phyloP scores from a whole-genome alignment of 2,329 filamentous ascomycete species.

The Ophiostoma sp. region DNA sequence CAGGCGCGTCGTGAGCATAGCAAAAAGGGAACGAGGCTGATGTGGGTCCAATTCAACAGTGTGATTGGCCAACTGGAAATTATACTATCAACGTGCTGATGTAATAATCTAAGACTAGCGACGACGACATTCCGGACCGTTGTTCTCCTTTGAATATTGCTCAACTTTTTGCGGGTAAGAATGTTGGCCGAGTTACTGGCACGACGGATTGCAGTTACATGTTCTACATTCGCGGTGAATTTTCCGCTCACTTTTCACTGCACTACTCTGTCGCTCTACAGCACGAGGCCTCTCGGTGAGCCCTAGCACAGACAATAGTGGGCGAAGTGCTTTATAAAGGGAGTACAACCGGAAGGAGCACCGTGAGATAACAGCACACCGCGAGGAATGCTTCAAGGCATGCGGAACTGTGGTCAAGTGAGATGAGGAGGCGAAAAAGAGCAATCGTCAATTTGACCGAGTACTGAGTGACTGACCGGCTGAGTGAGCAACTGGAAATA shows the following conservation, averaged over 20 bases:
- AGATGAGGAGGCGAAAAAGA: neutral
- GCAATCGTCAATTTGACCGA: neutral
- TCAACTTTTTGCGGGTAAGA: neutral
- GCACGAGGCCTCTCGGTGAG: neutral
- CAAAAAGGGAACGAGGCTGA: conserved; percentile 15
- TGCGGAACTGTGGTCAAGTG: neutral
- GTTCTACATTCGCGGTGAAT: neutral
- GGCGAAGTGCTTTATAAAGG: neutral
- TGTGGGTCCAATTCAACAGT: neutral
- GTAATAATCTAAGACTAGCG: conserved; percentile 7
- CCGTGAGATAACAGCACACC: neutral
- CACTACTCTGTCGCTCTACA: neutral
- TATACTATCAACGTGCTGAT: neutral
- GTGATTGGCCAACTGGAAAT: neutral
- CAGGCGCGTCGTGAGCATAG: neutral
- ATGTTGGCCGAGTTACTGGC: conserved; percentile 1
- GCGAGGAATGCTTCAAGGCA: neutral
- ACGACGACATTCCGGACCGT: neutral
- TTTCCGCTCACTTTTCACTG: neutral
- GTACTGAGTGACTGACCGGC: neutral
- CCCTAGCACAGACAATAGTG: neutral
- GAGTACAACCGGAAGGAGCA: neutral
- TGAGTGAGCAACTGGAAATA: neutral
- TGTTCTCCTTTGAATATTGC: neutral
- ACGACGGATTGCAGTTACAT: conserved; percentile 1